phyloP scores from a whole-genome alignment of 2,329 filamentous ascomycete species.

The Mycocentrospora acerina region DNA sequence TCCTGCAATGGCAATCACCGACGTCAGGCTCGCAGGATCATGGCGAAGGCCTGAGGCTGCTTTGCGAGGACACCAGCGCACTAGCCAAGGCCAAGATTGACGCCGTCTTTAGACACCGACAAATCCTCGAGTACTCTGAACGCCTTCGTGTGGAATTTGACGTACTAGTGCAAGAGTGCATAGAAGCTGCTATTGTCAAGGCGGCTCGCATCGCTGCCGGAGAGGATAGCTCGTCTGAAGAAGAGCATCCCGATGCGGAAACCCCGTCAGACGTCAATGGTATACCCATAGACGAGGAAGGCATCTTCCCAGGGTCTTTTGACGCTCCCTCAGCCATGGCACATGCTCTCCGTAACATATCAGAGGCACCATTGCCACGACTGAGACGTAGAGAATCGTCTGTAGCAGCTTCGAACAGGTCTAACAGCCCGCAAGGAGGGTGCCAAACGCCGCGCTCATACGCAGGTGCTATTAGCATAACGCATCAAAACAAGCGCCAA shows the following conservation, averaged over 20 bases:
- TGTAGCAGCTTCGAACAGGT: conserved; percentile 73
- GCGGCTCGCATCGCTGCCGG: conserved; percentile 85
- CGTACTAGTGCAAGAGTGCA: conserved; percentile 90
- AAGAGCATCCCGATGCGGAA: conserved; percentile 46
- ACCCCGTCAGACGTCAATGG: conserved; percentile 50
- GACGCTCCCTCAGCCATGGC: conserved; percentile 60
- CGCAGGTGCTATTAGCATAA: conserved; percentile 59
- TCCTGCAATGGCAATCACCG: conserved; percentile 94
- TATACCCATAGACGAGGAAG: conserved; percentile 51
- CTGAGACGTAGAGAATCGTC: conserved; percentile 59
- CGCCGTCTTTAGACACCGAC: conserved; percentile 84
- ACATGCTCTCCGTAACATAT: conserved; percentile 57
- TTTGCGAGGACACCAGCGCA: conserved; percentile 89
- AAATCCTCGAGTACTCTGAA: conserved; percentile 94
- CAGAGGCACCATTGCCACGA: conserved; percentile 51
- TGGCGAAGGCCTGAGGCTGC: conserved; percentile 80
- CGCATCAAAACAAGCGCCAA: conserved; percentile 68
- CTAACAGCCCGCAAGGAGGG: conserved; percentile 86
- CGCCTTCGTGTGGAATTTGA: conserved; percentile 93
- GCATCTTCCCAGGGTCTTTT: conserved; percentile 61
- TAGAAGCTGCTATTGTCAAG: conserved; percentile 86
- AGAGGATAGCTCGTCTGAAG: conserved; percentile 74
- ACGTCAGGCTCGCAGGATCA: conserved; percentile 89
- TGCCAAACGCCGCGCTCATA: conserved; percentile 82
- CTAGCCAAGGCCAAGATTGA: conserved; percentile 88